These are phyloP conservation scores for Fusarium anguioides DNA, from an alignment of 2,329 filamentous ascomycete genomes.

Conservation along the genomic window DNA sequence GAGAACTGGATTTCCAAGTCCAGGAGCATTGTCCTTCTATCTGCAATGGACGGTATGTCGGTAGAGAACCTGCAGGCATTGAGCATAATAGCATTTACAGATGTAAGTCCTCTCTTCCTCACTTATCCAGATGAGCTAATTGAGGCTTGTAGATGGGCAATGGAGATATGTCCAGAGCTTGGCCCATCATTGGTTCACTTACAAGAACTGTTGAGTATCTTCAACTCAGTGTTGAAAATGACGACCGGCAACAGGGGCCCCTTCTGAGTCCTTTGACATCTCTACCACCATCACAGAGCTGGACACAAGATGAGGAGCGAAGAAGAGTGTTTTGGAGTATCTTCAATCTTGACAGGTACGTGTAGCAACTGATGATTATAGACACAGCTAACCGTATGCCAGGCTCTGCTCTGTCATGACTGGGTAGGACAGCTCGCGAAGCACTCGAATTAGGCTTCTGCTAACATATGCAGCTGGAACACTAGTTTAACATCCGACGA, in stretches of 20 bases:
- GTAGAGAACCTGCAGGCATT: conserved; percentile 41
- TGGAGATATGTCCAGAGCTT: conserved; percentile 42
- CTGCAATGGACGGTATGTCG: conserved; percentile 38
- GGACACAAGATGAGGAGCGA: conserved; percentile 49
- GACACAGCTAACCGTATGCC: background rate
- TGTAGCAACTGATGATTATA: accelerated
- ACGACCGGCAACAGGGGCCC: conserved; percentile 27
- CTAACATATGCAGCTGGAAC: conserved; percentile 45
- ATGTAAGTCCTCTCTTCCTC: conserved; percentile 1
- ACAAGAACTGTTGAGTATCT: conserved; percentile 48
- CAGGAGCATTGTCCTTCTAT: conserved; percentile 32
- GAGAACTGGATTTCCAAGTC: conserved; percentile 30
- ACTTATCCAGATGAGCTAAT: too few species aligned
- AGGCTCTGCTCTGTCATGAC: conserved; percentile 36
- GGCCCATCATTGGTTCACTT: conserved; percentile 48
- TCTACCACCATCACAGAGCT: conserved; percentile 39
- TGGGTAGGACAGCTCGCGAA: background rate
- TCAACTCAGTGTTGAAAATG: conserved; percentile 44
- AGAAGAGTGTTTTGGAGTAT: conserved; percentile 50
- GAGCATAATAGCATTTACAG: conserved; percentile 38
- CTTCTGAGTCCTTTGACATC: conserved; percentile 4
- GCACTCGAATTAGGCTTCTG: too few species aligned
- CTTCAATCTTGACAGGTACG: conserved; percentile 48
- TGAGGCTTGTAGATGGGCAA: conserved; percentile 40
- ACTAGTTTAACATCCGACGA: conserved; percentile 49